Evolutionary conservation across 768 basidiomycete species (phyloP).

Genomic region (Amanita subjunquillea): DNA sequence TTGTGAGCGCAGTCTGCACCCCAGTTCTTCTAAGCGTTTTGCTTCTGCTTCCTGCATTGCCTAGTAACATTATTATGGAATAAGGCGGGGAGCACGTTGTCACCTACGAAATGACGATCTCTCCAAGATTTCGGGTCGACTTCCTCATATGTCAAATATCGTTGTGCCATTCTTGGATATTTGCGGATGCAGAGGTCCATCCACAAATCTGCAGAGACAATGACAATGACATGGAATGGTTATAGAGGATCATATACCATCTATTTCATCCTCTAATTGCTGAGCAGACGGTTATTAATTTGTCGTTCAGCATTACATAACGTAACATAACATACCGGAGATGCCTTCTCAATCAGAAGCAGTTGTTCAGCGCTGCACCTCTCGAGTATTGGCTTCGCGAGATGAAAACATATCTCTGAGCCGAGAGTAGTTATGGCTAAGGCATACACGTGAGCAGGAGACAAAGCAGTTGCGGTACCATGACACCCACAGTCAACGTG

Average conservation of each 20-base stretch:
- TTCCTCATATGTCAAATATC: constrained; percentile 27
- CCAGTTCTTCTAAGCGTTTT: constrained; percentile 51
- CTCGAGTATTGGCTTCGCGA: constrained; percentile 67
- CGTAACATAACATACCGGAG: constrained; percentile 42
- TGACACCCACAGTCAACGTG: constrained; percentile 49
- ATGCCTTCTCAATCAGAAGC: constrained; percentile 53
- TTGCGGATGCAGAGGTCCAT: constrained; percentile 49
- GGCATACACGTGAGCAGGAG: not conserved
- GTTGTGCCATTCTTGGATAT: constrained; percentile 44
- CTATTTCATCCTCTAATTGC: constrained; percentile 46
- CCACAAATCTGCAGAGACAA: constrained; percentile 47
- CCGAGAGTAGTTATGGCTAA: constrained; percentile 59
- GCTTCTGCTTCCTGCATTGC: constrained; percentile 48
- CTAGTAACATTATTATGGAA: constrained; percentile 21
- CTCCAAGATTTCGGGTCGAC: constrained; percentile 56
- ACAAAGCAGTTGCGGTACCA: not conserved
- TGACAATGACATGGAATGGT: not conserved
- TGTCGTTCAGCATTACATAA: not conserved
- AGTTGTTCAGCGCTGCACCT: constrained; percentile 66
- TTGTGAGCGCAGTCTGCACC: constrained; percentile 51
- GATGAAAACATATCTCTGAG: constrained; percentile 46
- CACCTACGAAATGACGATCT: constrained; percentile 55
- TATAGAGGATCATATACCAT: constrained; percentile 28
- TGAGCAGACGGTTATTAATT: constrained; percentile 12
- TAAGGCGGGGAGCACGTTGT: constrained; percentile 2